phyloP scores from a whole-genome alignment of 2,329 filamentous ascomycete genomes.

The Madurella mycetomatis region DNA sequence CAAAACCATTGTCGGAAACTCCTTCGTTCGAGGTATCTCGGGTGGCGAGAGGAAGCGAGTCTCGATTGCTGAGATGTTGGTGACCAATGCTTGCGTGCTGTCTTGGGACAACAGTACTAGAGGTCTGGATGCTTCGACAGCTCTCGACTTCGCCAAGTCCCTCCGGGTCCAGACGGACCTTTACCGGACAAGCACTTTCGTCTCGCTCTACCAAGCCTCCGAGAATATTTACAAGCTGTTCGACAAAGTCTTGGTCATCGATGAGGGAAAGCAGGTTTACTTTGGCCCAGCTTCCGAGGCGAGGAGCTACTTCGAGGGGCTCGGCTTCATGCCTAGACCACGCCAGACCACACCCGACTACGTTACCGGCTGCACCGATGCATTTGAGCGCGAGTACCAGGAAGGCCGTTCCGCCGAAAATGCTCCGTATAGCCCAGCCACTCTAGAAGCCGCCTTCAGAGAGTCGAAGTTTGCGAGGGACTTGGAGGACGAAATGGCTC shows the following conservation, averaged over 20 bases:
- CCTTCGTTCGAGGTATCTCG: slow-evolving; percentile 73
- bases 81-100: slow-evolving; percentile 65
- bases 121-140: slow-evolving; percentile 53
- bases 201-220: slow-evolving; percentile 80
- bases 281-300: slow-evolving; percentile 67
- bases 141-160: slow-evolving; percentile 53
- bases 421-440: slow-evolving; percentile 63
- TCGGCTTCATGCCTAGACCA: slow-evolving; percentile 70
- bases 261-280: slow-evolving; percentile 70
- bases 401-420: slow-evolving; percentile 61
- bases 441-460: slow-evolving; percentile 65
- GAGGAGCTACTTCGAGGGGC: slow-evolving; percentile 67
- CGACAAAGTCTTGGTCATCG: slow-evolving; percentile 80
- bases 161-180: slow-evolving; percentile 78
- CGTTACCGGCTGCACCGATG: slow-evolving; percentile 75
- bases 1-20: slow-evolving; percentile 79
- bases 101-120: slow-evolving; percentile 68
- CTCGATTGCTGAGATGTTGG: slow-evolving; percentile 78
- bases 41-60: slow-evolving; percentile 78
- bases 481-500: slow-evolving; percentile 61
- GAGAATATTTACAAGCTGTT: slow-evolving; percentile 77
- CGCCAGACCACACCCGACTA: slow-evolving; percentile 80
- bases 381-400: slow-evolving; percentile 76
- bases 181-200: slow-evolving; percentile 78
- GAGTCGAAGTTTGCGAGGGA: slow-evolving; percentile 55